Conservation (phyloP, 495 filamentous ascomycete genomes). For the Aspergillus nanangensis region DNA sequence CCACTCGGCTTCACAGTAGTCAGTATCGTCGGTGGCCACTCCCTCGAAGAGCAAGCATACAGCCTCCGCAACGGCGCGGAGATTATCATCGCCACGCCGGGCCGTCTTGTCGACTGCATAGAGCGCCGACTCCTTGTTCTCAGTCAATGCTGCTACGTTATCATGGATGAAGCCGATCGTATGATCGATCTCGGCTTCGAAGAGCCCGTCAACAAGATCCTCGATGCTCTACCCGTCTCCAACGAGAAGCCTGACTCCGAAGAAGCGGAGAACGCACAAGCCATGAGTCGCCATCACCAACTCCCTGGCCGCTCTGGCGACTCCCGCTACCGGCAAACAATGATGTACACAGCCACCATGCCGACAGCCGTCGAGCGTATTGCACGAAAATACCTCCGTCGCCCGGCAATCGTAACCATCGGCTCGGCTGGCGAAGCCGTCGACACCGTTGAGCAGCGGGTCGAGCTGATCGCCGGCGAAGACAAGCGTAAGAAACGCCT, state of each 20-base stretch:
- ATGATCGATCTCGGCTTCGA: constrained; percentile 99
- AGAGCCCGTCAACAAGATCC: constrained; percentile 95
- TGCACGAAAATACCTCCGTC: constrained; percentile 89
- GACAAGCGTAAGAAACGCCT: constrained; percentile 98
- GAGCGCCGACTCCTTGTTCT: constrained; percentile 90
- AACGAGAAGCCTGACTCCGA: constrained; percentile 98
- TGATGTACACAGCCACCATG: constrained; percentile 99
- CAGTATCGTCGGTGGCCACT: constrained; percentile 95
- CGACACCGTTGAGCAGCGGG: constrained; percentile 95
- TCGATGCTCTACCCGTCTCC: constrained; percentile 89
- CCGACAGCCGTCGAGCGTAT: constrained; percentile 90
- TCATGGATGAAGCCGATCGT: constrained; percentile 97
- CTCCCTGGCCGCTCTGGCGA: constrained; percentile 59
- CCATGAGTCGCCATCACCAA: constrained; percentile 68
- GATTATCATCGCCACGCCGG: constrained; percentile 97
- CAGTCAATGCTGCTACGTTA: constrained; percentile 94
- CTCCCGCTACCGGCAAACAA: constrained; percentile 92
- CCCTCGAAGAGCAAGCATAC: constrained; percentile 91
- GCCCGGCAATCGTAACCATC: constrained; percentile 92
- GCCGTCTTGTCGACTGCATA: constrained; percentile 95
- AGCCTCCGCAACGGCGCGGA: constrained; percentile 93
- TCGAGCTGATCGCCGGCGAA: constrained; percentile 88
- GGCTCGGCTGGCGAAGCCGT: constrained; percentile 96
- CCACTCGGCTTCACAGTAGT: constrained; percentile 94
- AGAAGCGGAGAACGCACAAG: constrained; percentile 79